Conservation (phyloP, 495 filamentous ascomycete species). For the Neurospora sp. region DNA sequence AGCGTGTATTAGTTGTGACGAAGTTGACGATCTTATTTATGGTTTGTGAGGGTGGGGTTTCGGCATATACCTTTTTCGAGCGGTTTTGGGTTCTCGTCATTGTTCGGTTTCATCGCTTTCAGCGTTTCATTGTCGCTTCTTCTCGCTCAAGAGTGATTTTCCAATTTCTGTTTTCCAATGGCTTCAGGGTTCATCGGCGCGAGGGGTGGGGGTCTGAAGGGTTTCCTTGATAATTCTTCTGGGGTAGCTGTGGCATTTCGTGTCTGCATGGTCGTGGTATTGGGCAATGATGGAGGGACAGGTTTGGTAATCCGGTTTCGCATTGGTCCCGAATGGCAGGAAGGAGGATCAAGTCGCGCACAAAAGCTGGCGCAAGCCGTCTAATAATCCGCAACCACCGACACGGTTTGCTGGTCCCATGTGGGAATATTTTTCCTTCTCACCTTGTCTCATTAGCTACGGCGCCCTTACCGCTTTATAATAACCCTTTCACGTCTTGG, state of each 20-base stretch:
- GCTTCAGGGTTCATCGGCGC: conserved; percentile 19
- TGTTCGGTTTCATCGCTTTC: conserved; percentile 19
- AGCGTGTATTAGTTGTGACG: conserved; percentile 45
- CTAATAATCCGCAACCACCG: conserved; percentile 30
- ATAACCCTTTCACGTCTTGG: conserved; percentile 19
- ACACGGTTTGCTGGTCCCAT: conserved; percentile 45
- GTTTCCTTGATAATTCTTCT: conserved; percentile 17
- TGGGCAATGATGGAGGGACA: conserved; percentile 32
- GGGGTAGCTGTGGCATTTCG: conserved; percentile 20
- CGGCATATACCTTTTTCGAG: conserved; percentile 38
- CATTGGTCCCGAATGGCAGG: conserved; percentile 19
- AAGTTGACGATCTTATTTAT: conserved; percentile 38
- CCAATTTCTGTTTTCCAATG: conserved; percentile 10
- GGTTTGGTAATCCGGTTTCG: conserved; percentile 36
- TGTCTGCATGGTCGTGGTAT: conserved; percentile 35
- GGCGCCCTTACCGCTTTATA: conserved; percentile 33
- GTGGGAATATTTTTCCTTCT: conserved; percentile 26
- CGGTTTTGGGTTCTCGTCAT: conserved; percentile 14
- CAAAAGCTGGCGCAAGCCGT: conserved; percentile 36
- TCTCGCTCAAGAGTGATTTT: conserved; percentile 3
- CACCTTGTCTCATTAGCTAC: conserved; percentile 42
- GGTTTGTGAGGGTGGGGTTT: conserved; percentile 28
- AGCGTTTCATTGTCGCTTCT: conserved; percentile 18
- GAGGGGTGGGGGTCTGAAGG: conserved; percentile 8
- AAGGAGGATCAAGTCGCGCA: conserved; percentile 16